These are phyloP conservation scores for Lyophyllum semitale DNA, from an alignment of 768 basidiomycete species.

Conservation along the genomic window DNA sequence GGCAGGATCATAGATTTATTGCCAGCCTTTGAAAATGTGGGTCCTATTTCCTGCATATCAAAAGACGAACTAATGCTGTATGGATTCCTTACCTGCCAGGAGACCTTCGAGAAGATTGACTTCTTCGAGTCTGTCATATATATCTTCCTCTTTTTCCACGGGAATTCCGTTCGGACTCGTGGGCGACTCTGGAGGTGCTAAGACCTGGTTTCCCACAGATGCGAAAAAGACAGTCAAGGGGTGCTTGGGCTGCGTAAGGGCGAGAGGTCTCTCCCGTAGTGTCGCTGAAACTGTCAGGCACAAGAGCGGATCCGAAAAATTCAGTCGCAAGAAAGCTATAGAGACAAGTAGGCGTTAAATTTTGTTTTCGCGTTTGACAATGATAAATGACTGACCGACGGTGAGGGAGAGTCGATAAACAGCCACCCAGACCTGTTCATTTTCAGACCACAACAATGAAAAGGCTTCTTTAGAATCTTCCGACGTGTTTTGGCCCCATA, in stretches of 20 bases:
- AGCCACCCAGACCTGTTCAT: conserved; percentile 70
- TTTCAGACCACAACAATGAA: conserved; percentile 64
- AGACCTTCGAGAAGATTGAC: conserved; percentile 57
- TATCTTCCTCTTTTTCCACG: conserved; percentile 36
- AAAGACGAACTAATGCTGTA: neutral
- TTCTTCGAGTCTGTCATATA: conserved; percentile 59
- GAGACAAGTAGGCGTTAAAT: conserved; percentile 8
- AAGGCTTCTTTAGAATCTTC: conserved; percentile 58
- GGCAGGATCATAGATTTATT: conserved; percentile 52
- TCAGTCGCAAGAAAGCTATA: conserved; percentile 73
- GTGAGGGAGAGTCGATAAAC: conserved; percentile 77
- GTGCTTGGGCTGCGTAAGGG: conserved; percentile 41
- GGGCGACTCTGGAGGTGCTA: conserved; percentile 36
- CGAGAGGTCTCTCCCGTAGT: conserved; percentile 75
- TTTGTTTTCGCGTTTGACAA: neutral
- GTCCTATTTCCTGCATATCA: conserved; percentile 33
- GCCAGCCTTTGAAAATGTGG: conserved; percentile 38
- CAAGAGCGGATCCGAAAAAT: conserved; percentile 72
- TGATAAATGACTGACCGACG: conserved; percentile 61
- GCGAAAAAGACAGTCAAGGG: conserved; percentile 44
- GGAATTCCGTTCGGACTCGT: conserved; percentile 27
- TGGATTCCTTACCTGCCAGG: conserved; percentile 48
- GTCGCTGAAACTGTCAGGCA: conserved; percentile 87
- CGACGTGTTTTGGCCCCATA: conserved; percentile 68
- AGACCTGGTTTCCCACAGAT: conserved; percentile 35